phyloP scores from a whole-genome alignment of 2,329 filamentous ascomycete species.

The Ophiostoma himal-ulmi region DNA sequence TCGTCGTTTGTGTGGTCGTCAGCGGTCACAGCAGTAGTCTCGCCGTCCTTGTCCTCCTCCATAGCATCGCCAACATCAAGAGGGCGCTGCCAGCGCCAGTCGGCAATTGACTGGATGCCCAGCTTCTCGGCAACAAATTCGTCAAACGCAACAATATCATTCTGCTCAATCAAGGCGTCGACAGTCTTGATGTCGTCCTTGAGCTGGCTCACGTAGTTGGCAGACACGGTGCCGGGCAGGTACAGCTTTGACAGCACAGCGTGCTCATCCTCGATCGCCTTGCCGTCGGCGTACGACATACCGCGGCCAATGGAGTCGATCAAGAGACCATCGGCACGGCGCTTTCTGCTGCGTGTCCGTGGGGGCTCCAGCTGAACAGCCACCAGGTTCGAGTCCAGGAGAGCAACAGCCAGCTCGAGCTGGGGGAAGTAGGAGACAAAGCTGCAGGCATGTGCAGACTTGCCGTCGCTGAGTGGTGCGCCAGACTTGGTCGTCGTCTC shows the following conservation, averaged over 20 bases:
- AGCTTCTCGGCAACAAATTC: slow-evolving; percentile 38
- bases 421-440: slow-evolving; percentile 60
- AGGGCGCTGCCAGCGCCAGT: slow-evolving; percentile 27
- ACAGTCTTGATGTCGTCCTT: slow-evolving; percentile 42
- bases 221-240: slow-evolving; percentile 46
- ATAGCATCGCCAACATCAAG: slow-evolving; percentile 26
- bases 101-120: slow-evolving; percentile 33
- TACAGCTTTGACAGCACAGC: slow-evolving; percentile 28
- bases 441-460: slow-evolving; percentile 32
- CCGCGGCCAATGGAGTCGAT: slow-evolving; percentile 71
- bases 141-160: slow-evolving; percentile 47
- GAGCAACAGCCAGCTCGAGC: slow-evolving; percentile 59
- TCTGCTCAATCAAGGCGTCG: slow-evolving; percentile 43
- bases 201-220: slow-evolving; percentile 44
- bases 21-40: neutral
- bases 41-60: slow-evolving; percentile 20
- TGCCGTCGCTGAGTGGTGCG: slow-evolving; percentile 32
- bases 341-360: slow-evolving; percentile 49
- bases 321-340: slow-evolving; percentile 55
- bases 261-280: neutral
- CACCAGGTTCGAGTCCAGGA: slow-evolving; percentile 58
- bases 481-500: slow-evolving; percentile 17
- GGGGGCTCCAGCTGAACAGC: slow-evolving; percentile 64
- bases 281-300: slow-evolving; percentile 30
- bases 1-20: neutral